Base-by-base conservation (phyloP, 169 alveolate species). In the Blepharisma undulans region DNA sequence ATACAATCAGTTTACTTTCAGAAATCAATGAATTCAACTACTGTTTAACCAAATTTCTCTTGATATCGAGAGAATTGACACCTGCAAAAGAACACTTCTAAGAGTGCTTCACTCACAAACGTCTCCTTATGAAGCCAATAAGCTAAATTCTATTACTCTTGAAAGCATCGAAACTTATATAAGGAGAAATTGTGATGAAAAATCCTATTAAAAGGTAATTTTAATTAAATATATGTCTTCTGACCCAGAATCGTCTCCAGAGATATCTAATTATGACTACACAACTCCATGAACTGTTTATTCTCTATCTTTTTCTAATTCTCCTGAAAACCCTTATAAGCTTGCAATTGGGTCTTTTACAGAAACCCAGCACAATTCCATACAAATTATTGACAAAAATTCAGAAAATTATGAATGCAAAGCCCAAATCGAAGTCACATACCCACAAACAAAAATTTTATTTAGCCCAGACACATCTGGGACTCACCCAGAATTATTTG, bases 401-500 rank as follows among this genome's bases (percentile, higher is more conserved):
- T 78, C 86, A 36, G 29, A 36, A 36, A 25, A 72, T 59, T 82
- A 22, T 36, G 34, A 82, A 34, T 19, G 27, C 22, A 82, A 21
- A 21, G 14, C 76, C 89, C 33, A 82, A 25, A 78, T 72, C 27
- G 95, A 94, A 72, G 97, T 93, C 85, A 89, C 95, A 80, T 97
- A 92, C 89, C 98, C 98, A 30, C 97, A 97, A 16, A 96, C 98
- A 22, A 97, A 97, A 88, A 81, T 97, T 36, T 80, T 97, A 89
- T 97, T 97, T 97, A 90, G 94, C 78, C 98, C 98, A 25, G 95
- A 76, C 27, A 90, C 66, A 30, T 74, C 80, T 25, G 80, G 80
- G n/a, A 22, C 81, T 25, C 82, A 93, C 27, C 95, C 95, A 29
- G 61, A 93, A n/a, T 86, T 97, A 71, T 97, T 98, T 2, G 92